Conservation (phyloP, 345 rosid species). For the Salix suchowensis region DNA sequence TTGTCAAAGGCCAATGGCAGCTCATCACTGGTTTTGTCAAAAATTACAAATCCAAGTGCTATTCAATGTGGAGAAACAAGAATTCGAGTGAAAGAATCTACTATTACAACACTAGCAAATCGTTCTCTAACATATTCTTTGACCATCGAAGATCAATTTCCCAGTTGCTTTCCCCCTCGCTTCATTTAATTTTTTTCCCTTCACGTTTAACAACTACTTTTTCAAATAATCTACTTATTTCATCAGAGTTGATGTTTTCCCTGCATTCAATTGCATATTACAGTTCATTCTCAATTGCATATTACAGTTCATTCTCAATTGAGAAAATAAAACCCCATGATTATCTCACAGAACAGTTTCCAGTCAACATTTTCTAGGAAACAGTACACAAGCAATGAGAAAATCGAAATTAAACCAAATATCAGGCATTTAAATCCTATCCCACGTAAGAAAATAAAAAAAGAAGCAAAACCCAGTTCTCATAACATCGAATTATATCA, state of each 20-base stretch:
- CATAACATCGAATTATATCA: neutral
- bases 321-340: neutral
- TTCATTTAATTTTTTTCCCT: neutral
- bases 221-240: neutral
- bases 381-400: neutral
- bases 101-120: neutral
- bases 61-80: constrained; percentile 8
- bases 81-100: neutral
- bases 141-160: neutral
- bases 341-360: neutral
- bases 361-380: neutral
- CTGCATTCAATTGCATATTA: neutral
- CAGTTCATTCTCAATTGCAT: neutral
- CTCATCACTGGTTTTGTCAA: constrained; percentile 47
- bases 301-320: neutral
- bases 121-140: neutral
- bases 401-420: neutral
- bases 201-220: neutral
- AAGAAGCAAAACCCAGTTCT: constrained; percentile 2
- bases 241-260: neutral
- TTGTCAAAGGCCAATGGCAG: constrained; percentile 40
- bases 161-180: neutral
- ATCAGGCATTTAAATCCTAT: neutral
- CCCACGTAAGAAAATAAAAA: neutral
- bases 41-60: constrained; percentile 8